Conservation (phyloP, 208 protist species). For the Leishmania lainsoni region DNA sequence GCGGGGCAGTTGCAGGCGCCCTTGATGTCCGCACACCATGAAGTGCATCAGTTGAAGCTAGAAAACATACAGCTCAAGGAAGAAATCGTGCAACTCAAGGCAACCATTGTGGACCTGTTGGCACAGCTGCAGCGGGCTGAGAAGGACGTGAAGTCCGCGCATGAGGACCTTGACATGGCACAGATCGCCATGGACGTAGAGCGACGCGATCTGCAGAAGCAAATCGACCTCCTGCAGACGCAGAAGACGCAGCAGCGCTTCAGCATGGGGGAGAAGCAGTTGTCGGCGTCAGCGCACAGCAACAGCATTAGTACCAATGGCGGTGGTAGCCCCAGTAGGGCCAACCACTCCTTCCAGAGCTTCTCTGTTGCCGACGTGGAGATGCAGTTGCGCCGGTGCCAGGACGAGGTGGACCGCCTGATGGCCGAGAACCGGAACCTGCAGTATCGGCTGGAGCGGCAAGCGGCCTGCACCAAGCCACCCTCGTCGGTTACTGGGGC, state of each 20-base stretch:
- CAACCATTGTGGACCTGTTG: conserved; percentile 47
- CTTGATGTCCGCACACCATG: conserved; percentile 21
- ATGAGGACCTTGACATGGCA: conserved; percentile 30
- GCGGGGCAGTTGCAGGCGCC: conserved; percentile 14
- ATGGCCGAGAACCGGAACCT: conserved; percentile 33
- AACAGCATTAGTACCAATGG: conserved; percentile 9
- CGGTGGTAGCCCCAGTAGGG: neutral
- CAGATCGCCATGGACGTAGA: conserved; percentile 35
- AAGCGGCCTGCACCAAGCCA: neutral
- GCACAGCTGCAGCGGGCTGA: conserved; percentile 44
- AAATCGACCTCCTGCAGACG: conserved; percentile 39
- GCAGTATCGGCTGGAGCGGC: conserved; percentile 14
- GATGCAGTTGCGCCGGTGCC: conserved; percentile 40
- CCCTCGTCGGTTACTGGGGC: neutral
- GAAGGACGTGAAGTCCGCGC: conserved; percentile 41
- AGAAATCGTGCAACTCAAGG: conserved; percentile 65
- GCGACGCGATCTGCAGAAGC: conserved; percentile 38
- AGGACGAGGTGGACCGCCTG: conserved; percentile 52
- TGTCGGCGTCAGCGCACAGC: conserved; percentile 4
- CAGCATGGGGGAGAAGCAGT: conserved; percentile 9
- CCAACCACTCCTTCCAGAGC: conserved; percentile 22
- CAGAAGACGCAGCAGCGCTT: neutral
- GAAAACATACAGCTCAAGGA: conserved; percentile 56
- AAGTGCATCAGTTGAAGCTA: conserved; percentile 44
- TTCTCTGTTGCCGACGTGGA: conserved; percentile 33